Evolutionary conservation across 495 filamentous ascomycete genomes (phyloP).

Genomic region (Neurospora sp.): DNA sequence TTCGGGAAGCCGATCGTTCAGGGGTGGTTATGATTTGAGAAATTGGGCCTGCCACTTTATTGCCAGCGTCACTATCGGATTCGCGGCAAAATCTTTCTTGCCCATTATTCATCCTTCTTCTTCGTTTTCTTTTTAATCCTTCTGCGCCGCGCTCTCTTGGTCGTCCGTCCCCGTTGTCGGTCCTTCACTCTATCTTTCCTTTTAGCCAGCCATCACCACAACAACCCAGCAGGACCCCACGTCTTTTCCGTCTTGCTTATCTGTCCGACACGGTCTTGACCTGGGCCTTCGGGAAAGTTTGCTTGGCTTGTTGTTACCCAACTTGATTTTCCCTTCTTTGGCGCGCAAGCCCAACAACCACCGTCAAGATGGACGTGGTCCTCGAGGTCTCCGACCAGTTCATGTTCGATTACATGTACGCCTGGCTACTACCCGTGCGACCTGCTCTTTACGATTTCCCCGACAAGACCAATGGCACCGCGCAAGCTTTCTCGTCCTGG

Average conservation of each 20-base stretch:
- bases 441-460: constrained; percentile 37
- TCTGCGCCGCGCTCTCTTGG: not conserved
- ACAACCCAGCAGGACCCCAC: not conserved
- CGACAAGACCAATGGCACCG: constrained; percentile 31
- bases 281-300: not conserved
- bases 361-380: constrained; percentile 72
- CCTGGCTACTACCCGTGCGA: constrained; percentile 53
- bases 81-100: not conserved
- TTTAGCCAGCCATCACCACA: not conserved
- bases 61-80: not conserved
- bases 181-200: not conserved
- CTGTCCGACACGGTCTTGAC: not conserved
- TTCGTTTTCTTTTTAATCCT: not conserved
- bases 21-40: not conserved
- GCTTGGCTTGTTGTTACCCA: not conserved
- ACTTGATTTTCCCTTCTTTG: not conserved
- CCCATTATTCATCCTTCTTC: not conserved
- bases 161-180: not conserved
- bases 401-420: constrained; percentile 73
- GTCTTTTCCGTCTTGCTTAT: not conserved
- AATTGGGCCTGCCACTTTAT: not conserved
- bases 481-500: constrained; percentile 32
- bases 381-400: constrained; percentile 80
- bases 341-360: not conserved
- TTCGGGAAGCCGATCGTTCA: not conserved